phyloP scores from a whole-genome alignment of 202 grass and related monocot species.

The Musa balbisiana region DNA sequence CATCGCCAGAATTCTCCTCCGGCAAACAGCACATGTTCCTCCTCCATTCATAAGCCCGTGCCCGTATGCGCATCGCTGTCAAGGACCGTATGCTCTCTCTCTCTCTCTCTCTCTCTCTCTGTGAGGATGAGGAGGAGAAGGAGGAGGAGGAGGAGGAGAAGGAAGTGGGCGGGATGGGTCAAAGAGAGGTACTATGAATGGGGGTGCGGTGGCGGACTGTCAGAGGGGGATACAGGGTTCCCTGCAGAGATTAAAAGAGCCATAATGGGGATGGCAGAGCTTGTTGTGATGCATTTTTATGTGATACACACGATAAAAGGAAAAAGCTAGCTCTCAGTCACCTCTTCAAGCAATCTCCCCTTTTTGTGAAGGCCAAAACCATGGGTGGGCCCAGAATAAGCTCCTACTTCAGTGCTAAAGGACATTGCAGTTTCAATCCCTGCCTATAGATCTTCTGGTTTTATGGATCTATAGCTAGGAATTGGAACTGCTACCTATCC shows the following conservation, averaged over 20 bases:
- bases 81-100: neutral
- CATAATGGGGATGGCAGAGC: neutral
- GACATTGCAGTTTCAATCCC: no score
- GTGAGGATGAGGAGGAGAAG: neutral
- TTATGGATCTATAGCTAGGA: no score
- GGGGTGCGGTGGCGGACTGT: neutral
- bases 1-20: neutral
- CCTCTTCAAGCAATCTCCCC: neutral
- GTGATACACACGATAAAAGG: constrained; percentile 3
- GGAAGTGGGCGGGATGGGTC: neutral
- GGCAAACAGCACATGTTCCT: neutral
- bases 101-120: constrained; percentile 1
- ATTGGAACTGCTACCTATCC: no score
- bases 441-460: no score
- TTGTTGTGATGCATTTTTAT: neutral
- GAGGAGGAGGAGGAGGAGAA: neutral
- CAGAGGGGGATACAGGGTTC: no score
- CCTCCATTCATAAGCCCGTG: neutral
- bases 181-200: neutral
- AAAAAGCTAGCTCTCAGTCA: neutral
- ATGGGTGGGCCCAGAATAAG: neutral
- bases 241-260: no score
- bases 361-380: neutral
- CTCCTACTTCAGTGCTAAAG: neutral
- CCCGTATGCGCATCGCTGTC: no score